Evolutionary conservation across 2,329 filamentous ascomycete genomes (phyloP).

Genomic region (Exutisphaerella laricina): DNA sequence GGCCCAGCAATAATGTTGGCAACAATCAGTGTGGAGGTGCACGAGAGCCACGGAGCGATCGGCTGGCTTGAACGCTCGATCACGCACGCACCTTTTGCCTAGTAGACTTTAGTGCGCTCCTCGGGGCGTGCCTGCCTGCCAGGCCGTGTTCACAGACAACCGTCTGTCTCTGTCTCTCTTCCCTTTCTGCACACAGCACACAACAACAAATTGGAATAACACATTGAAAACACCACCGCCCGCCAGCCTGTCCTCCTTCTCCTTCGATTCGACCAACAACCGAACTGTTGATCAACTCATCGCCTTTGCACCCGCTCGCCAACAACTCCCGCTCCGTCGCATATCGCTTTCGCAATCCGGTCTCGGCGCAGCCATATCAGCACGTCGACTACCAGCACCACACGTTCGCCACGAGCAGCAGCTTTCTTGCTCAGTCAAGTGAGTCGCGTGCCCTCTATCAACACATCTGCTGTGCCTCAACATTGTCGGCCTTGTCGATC

Average conservation of each 20-base stretch:
- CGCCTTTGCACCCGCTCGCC: conserved; percentile 8
- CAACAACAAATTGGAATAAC: not conserved
- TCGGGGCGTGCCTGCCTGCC: too few species aligned
- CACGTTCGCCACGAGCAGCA: conserved; percentile 15
- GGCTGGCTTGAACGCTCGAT: too few species aligned
- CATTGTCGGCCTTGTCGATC: too few species aligned
- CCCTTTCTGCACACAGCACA: not conserved
- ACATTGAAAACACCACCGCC: not conserved
- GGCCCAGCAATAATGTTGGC: too few species aligned
- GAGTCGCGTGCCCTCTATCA: conserved; percentile 25
- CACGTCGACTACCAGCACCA: conserved; percentile 13
- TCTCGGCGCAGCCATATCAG: conserved; percentile 12
- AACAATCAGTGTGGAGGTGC: too few species aligned
- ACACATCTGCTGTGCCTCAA: conserved; percentile 6
- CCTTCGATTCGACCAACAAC: not conserved
- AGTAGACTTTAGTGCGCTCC: too few species aligned
- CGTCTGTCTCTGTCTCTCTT: not conserved
- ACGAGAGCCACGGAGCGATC: too few species aligned
- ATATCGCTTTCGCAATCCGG: conserved; percentile 4
- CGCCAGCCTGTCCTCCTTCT: not conserved
- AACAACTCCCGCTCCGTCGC: conserved; percentile 7
- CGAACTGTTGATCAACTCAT: conserved; percentile 4
- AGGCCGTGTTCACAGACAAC: too few species aligned
- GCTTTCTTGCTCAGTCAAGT: conserved; percentile 34
- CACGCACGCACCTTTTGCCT: not conserved